These are phyloP conservation scores for Puccinia coronata DNA, from an alignment of 1,284 basidiomycete genomes.

Conservation along the genomic window DNA sequence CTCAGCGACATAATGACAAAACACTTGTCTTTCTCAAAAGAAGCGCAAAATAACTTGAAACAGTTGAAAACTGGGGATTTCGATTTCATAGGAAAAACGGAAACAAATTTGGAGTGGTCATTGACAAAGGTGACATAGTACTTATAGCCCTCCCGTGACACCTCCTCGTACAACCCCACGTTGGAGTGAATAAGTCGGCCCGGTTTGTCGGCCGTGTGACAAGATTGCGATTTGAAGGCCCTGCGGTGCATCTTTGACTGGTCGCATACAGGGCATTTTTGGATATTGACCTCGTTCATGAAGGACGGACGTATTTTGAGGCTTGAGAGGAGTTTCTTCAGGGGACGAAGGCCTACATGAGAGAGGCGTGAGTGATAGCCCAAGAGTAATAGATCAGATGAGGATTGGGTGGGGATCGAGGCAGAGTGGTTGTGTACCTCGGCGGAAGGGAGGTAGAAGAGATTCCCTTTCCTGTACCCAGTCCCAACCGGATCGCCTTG, in stretches of 20 bases:
- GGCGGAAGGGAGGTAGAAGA: background rate
- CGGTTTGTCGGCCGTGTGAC: background rate
- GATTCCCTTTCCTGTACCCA: background rate
- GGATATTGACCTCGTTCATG: conserved; percentile 17
- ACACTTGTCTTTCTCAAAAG: conserved; percentile 53
- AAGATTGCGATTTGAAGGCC: background rate
- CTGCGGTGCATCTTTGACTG: conserved; percentile 13
- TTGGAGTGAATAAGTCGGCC: conserved; percentile 24
- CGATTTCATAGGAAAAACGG: conserved; percentile 10
- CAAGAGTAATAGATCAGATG: background rate
- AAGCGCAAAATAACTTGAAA: conserved; percentile 58
- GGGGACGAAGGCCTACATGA: conserved; percentile 23
- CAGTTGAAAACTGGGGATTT: conserved; percentile 33
- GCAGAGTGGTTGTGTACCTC: background rate
- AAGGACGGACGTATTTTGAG: background rate
- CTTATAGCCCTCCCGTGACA: no score
- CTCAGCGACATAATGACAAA: conserved; percentile 8
- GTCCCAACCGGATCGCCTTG: background rate
- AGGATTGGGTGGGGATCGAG: no score
- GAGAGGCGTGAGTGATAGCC: background rate
- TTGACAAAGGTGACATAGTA: conserved; percentile 1
- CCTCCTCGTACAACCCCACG: conserved; percentile 6
- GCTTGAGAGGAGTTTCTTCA: background rate
- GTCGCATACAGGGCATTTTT: conserved; percentile 1
- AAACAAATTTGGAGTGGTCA: background rate